Evolutionary conservation across 495 filamentous ascomycete genomes (phyloP), one percentile per base, ranked within the genome.

Genomic region (Thermothielavioides terrestris): DNA sequence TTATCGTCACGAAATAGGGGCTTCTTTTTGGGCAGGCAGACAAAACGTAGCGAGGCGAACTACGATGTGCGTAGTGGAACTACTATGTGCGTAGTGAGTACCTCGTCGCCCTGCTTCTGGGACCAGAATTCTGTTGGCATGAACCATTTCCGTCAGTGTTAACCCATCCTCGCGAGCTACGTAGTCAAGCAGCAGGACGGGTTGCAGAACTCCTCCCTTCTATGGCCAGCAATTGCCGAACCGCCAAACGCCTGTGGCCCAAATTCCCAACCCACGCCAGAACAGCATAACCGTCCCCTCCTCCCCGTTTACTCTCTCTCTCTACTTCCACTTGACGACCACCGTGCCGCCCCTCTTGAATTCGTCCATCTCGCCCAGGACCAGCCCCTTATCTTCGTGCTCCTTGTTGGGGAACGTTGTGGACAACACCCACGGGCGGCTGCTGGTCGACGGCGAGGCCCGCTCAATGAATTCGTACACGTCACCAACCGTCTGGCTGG

Each of bases 391-490:
- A 50, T 98, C 89, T 17, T 71, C 84, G 43, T 96, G 77, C 57
- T 97, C 91, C 69, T 89, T 95, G 67, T 83, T 95, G 2, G 94
- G 92, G 66, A 97, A 97, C 0, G 94, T 97, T 1, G 92, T 98
- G 63, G 94, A 90, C 46, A 98, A 65, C 7, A 85, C 83, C 77
- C 88, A 98, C 10, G 72, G 57, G 17, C 90, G 77, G 35, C 66
- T 59, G 42, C 69, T 73, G 50, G 79, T 76, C 10, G 68, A 69
- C 0, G 83, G 67, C 36, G 76, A 86, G 6, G 88, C 77, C 3
- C 80, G 77, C 38, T 78, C 66, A 50, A 98, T 82, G 61, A 97
- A 97, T 14, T 75, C 70, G 62, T 96, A 96, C 22, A 98, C 82
- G 57, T 96, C 88, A 22, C 85, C 88, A 48, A 98, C 79, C 0